Conservation (phyloP, 257 asterid genomes). For the Salvia rosmarinus region DNA sequence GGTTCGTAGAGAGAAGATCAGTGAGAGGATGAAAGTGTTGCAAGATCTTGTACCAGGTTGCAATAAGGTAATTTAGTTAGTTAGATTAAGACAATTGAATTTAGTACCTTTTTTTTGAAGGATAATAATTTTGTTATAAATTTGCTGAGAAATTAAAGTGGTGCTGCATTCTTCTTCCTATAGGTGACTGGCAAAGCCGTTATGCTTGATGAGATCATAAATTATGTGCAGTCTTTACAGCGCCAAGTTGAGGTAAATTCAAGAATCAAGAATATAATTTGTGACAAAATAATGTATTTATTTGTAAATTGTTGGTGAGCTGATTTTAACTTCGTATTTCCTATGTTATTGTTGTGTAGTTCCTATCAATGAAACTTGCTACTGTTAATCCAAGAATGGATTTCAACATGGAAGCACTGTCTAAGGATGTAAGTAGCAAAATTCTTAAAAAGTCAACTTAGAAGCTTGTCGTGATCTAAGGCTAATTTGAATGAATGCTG, state of each 20-base stretch:
- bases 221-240: conserved; percentile 84
- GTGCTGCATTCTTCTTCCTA: not conserved
- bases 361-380: conserved; percentile 88
- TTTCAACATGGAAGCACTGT: conserved; percentile 62
- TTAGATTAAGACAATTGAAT: not conserved
- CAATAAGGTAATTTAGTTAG: conserved; percentile 61
- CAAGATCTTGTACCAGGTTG: conserved; percentile 98
- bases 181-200: conserved; percentile 97
- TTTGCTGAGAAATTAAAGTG: conserved; percentile 13
- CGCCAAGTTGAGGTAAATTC: conserved; percentile 83
- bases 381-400: conserved; percentile 83
- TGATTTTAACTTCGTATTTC: not conserved
- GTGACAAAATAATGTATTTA: not conserved
- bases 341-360: conserved; percentile 50
- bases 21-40: conserved; percentile 84
- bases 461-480: no score
- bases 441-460: not conserved
- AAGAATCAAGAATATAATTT: not conserved
- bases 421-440: conserved; percentile 70
- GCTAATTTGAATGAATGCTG: not conserved
- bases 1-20: conserved; percentile 91
- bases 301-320: not conserved
- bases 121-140: not conserved
- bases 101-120: no score
- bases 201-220: conserved; percentile 96